These are phyloP conservation scores for Cucurbita pepo DNA, from an alignment of 306 rosid genomes.

Conservation along the genomic window DNA sequence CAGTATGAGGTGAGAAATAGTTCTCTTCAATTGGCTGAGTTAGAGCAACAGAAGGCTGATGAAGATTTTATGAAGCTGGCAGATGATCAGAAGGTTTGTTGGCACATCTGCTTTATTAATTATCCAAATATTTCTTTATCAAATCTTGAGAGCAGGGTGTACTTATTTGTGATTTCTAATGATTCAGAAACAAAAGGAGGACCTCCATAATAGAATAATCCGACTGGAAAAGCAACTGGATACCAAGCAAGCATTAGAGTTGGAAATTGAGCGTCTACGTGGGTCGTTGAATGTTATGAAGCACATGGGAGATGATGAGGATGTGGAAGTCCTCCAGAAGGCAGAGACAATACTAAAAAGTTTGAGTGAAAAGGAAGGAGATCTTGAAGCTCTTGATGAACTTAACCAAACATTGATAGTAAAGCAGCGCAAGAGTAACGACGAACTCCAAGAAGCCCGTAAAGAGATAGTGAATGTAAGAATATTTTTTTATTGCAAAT, in stretches of 20 bases:
- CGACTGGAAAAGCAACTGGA: conserved; percentile 67
- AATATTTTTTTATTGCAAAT: conserved; percentile 1
- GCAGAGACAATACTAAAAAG: conserved; percentile 44
- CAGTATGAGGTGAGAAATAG: conserved; percentile 52
- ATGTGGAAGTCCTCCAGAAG: conserved; percentile 56
- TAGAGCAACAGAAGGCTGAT: conserved; percentile 69
- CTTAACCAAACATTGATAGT: conserved; percentile 63
- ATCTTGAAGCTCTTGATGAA: conserved; percentile 46
- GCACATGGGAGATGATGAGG: conserved; percentile 73
- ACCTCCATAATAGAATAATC: conserved; percentile 59
- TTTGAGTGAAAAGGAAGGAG: conserved; percentile 72
- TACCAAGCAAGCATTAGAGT: conserved; percentile 68
- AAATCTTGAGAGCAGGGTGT: conserved; percentile 11
- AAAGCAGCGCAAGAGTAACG: conserved; percentile 78
- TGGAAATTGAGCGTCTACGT: conserved; percentile 80
- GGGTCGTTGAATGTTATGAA: conserved; percentile 65
- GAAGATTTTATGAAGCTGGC: conserved; percentile 71
- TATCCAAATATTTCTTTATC: conserved; percentile 10
- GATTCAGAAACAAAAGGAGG: conserved; percentile 75
- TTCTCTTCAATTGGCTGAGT: conserved; percentile 69
- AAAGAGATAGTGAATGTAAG: conserved; percentile 68
- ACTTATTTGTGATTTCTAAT: conserved; percentile 18
- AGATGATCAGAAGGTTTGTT: conserved; percentile 83
- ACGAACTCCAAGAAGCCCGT: conserved; percentile 92
- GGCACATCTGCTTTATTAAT: conserved; percentile 6